Conservation (phyloP, 1,139 yeast species). For the Lodderomyces parapsilosis region DNA sequence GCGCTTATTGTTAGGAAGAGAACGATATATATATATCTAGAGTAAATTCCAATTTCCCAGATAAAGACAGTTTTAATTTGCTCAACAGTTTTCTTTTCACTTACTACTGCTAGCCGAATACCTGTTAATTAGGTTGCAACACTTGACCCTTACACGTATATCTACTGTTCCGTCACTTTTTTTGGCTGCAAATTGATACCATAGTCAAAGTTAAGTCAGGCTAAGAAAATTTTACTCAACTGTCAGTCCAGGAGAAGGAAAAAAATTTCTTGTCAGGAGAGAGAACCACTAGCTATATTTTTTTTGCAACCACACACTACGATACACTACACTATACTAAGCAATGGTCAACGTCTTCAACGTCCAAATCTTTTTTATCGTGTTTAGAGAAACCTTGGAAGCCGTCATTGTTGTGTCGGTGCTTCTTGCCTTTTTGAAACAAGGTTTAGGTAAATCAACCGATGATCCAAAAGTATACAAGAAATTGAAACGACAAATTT, state of each 20-base stretch:
- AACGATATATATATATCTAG: no score
- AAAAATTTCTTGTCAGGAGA: conserved; percentile 3
- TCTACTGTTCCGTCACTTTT: no score
- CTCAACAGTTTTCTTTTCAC: background rate
- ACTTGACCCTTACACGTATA: no score
- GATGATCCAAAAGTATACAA: conserved; percentile 56
- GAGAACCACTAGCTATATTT: background rate
- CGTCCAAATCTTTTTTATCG: conserved; percentile 73
- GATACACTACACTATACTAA: background rate
- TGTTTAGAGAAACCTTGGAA: conserved; percentile 86
- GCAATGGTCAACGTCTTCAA: conserved; percentile 48
- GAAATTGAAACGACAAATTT: conserved; percentile 67
- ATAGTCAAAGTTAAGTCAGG: background rate
- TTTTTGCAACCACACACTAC: background rate
- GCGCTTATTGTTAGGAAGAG: no score
- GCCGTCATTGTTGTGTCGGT: conserved; percentile 90
- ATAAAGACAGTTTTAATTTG: background rate
- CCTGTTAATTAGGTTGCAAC: background rate
- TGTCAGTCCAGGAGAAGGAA: no score
- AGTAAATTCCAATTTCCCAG: background rate
- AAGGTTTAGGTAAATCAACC: conserved; percentile 61
- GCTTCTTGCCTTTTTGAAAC: conserved; percentile 83
- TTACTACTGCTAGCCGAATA: no score
- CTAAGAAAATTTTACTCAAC: background rate
- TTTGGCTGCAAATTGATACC: background rate